Percentiles rank a stretch among this genome's conserved stretches.
Evolutionary conservation across 352 stramenopile species (phyloP).

Genomic region (Pythium oligandrum): DNA sequence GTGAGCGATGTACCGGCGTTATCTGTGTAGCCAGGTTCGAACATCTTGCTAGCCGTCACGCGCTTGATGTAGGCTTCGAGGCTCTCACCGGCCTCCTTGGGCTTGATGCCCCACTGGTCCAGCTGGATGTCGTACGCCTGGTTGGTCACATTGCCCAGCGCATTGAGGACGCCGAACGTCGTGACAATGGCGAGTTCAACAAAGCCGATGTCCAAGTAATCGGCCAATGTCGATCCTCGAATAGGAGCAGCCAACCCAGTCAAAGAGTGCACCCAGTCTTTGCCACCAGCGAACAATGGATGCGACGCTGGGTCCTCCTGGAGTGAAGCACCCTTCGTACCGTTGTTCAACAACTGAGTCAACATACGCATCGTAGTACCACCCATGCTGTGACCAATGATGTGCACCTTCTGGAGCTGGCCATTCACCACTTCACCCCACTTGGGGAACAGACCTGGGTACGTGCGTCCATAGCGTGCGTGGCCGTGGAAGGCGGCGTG

Average conservation of each 20-base stretch:
- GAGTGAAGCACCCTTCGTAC: neutral
- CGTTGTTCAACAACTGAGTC: constrained; percentile 9
- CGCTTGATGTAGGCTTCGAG: constrained; percentile 7
- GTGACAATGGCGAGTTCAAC: neutral
- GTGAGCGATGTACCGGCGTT: constrained; percentile 34
- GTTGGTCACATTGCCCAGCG: constrained; percentile 1
- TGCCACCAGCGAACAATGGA: constrained; percentile 10
- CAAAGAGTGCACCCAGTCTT: constrained; percentile 15
- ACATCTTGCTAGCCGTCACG: constrained; percentile 17
- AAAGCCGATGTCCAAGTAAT: constrained; percentile 2
- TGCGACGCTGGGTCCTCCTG: constrained; percentile 7
- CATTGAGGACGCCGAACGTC: neutral
- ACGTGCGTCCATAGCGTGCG: constrained; percentile 17
- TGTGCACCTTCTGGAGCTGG: constrained; percentile 19
- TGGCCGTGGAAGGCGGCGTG: constrained; percentile 33
- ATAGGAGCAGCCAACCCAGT: constrained; percentile 8
- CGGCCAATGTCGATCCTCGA: constrained; percentile 8
- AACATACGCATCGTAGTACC: constrained; percentile 12
- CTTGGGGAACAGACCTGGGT: constrained; percentile 17
- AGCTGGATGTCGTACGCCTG: constrained; percentile 6
- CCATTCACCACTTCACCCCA: constrained; percentile 18
- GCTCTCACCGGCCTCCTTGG: constrained; percentile 7
- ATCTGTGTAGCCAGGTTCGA: constrained; percentile 33
- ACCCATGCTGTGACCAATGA: constrained; percentile 18
- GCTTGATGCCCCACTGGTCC: constrained; percentile 15